Conservation (phyloP, 768 basidiomycete genomes). For the Pleurotus giganteus region DNA sequence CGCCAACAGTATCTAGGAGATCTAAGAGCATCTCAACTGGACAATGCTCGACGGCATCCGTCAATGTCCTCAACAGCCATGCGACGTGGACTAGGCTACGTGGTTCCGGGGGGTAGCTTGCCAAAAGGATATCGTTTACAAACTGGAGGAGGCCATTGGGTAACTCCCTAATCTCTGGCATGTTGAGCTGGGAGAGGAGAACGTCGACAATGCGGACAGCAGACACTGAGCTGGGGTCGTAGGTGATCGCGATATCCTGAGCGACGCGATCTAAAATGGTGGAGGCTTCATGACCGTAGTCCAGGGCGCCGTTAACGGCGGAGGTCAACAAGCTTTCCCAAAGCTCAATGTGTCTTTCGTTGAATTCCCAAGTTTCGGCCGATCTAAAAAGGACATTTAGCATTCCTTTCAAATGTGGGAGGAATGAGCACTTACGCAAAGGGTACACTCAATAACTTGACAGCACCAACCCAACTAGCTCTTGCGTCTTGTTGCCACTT, state of each 20-base stretch:
- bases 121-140: slow-evolving; percentile 54
- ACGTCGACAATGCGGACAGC: slow-evolving; percentile 60
- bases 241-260: slow-evolving; percentile 36
- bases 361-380: slow-evolving; percentile 48
- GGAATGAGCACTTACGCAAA: slow-evolving; percentile 48
- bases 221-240: slow-evolving; percentile 36
- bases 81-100: slow-evolving; percentile 49
- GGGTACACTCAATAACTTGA: slow-evolving; percentile 56
- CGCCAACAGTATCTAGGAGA: slow-evolving; percentile 49
- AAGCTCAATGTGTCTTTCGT: slow-evolving; percentile 46
- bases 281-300: slow-evolving; percentile 53
- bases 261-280: slow-evolving; percentile 59
- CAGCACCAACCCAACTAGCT: slow-evolving; percentile 52
- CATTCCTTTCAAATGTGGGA: slow-evolving; percentile 1
- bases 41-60: slow-evolving; percentile 52
- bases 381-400: slow-evolving; percentile 24
- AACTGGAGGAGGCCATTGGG: slow-evolving; percentile 57
- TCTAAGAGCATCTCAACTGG: slow-evolving; percentile 43
- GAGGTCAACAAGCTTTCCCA: slow-evolving; percentile 62
- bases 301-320: slow-evolving; percentile 54
- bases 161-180: slow-evolving; percentile 47
- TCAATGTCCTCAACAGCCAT: slow-evolving; percentile 63
- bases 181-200: slow-evolving; percentile 53
- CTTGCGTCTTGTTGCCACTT: slow-evolving; percentile 49
- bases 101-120: slow-evolving; percentile 65